Evolutionary conservation across 768 basidiomycete genomes (phyloP).

Genomic region (Podaxis sp.): DNA sequence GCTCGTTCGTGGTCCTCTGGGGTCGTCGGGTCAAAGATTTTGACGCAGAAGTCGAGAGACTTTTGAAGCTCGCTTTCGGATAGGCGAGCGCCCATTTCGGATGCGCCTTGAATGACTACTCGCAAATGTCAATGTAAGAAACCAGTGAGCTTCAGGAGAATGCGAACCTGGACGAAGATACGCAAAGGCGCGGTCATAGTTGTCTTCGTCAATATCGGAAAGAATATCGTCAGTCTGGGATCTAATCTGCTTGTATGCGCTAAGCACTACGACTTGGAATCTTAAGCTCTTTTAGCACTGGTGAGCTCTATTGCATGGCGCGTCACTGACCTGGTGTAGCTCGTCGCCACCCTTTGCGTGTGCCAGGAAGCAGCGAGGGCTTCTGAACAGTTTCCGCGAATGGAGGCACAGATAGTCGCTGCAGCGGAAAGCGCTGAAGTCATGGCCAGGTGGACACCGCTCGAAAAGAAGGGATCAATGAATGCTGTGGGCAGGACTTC

Average conservation of each 20-base stretch:
- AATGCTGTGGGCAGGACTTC: conserved; percentile 38
- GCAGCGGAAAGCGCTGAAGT: conserved; percentile 61
- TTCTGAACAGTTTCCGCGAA: conserved; percentile 49
- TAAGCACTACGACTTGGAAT: conserved; percentile 69
- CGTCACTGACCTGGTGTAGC: conserved; percentile 50
- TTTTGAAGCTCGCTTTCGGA: conserved; percentile 73
- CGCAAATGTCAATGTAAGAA: neutral
- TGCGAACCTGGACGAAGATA: conserved; percentile 57
- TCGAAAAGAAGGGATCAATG: conserved; percentile 67
- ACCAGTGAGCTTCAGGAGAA: neutral
- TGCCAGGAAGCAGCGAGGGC: conserved; percentile 49
- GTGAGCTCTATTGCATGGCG: neutral
- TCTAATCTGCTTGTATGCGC: conserved; percentile 71
- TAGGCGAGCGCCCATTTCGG: conserved; percentile 69
- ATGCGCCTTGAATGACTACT: conserved; percentile 76
- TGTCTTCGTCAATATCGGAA: conserved; percentile 64
- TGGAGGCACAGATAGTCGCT: conserved; percentile 53
- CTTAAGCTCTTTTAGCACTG: conserved; percentile 28
- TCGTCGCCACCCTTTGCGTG: conserved; percentile 51
- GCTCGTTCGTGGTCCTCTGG: conserved; percentile 56
- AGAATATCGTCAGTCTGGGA: conserved; percentile 55
- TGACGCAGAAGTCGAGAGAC: conserved; percentile 75
- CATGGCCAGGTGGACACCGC: conserved; percentile 61
- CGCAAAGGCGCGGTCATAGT: conserved; percentile 66
- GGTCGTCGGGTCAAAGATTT: conserved; percentile 67